Conservation (phyloP, 768 basidiomycete genomes). For the Agrocybe praecox region DNA sequence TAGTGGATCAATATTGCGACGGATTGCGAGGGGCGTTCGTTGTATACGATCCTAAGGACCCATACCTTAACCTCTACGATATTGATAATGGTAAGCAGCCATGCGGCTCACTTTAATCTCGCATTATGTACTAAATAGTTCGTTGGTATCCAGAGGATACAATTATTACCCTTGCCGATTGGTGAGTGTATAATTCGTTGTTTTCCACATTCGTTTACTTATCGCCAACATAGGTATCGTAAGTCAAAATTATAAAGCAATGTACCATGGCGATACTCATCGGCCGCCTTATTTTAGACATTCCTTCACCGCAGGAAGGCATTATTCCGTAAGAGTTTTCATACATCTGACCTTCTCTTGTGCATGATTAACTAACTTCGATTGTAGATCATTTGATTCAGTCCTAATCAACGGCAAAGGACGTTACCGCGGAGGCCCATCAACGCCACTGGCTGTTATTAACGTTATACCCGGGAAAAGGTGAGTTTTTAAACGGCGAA, state of each 20-base stretch:
- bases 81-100: constrained; percentile 40
- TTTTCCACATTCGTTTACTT: neutral
- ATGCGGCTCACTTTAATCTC: neutral
- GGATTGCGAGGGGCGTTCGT: constrained; percentile 43
- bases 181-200: constrained; percentile 20
- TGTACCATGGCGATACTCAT: neutral
- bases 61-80: constrained; percentile 18
- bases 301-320: neutral
- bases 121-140: neutral
- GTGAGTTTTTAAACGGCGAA: neutral
- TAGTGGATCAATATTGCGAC: constrained; percentile 55
- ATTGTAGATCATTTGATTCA: constrained; percentile 25
- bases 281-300: neutral
- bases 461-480: constrained; percentile 39
- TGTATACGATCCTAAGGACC: constrained; percentile 25
- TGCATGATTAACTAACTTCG: neutral
- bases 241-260: neutral
- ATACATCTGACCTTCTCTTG: no score
- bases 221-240: neutral
- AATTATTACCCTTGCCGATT: constrained; percentile 32
- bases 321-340: neutral
- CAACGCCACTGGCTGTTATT: constrained; percentile 42
- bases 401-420: constrained; percentile 57
- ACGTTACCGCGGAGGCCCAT: constrained; percentile 43
- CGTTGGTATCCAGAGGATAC: constrained; percentile 26